These are phyloP conservation scores for Penicillium taxi DNA, from an alignment of 495 filamentous ascomycete genomes.

Conservation along the genomic window DNA sequence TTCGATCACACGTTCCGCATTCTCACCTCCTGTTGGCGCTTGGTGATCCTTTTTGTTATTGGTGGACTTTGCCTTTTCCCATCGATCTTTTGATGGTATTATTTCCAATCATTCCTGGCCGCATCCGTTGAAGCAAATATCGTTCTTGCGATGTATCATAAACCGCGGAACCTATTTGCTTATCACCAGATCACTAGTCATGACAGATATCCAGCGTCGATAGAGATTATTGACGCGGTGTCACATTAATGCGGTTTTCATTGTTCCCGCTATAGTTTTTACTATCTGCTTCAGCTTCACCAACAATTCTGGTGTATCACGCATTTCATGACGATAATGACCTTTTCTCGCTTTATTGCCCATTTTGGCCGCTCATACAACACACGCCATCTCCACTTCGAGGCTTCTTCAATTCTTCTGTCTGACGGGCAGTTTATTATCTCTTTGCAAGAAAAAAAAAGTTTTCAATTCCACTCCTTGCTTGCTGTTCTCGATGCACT, in stretches of 20 bases:
- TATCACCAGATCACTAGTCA: slow-evolving; percentile 5
- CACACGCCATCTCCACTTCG: slow-evolving; percentile 2
- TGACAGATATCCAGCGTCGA: slow-evolving; percentile 2
- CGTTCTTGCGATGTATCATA: slow-evolving; percentile 37
- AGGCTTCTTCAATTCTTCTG: slow-evolving; percentile 26
- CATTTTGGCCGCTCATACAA: background rate
- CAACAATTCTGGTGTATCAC: no score
- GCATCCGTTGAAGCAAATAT: background rate
- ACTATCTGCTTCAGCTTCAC: no score
- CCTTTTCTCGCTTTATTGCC: slow-evolving; percentile 1
- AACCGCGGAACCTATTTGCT: slow-evolving; percentile 28
- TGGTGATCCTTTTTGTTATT: slow-evolving; percentile 7
- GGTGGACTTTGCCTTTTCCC: no score
- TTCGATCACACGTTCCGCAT: slow-evolving; percentile 9
- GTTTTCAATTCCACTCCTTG: slow-evolving; percentile 20
- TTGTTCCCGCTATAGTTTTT: slow-evolving; percentile 6
- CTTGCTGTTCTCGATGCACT: slow-evolving; percentile 18
- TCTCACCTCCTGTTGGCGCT: slow-evolving; percentile 13
- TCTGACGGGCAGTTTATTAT: slow-evolving; percentile 9
- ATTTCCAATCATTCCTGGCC: slow-evolving; percentile 3
- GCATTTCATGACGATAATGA: slow-evolving; percentile 22
- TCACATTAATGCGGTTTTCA: slow-evolving; percentile 6
- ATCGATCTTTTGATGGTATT: slow-evolving; percentile 3
- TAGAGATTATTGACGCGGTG: slow-evolving; percentile 15
- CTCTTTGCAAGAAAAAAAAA: slow-evolving; percentile 16